These are phyloP conservation scores for Ceratobasidium sp. DNA, from an alignment of 1,284 basidiomycete species.

Conservation along the genomic window DNA sequence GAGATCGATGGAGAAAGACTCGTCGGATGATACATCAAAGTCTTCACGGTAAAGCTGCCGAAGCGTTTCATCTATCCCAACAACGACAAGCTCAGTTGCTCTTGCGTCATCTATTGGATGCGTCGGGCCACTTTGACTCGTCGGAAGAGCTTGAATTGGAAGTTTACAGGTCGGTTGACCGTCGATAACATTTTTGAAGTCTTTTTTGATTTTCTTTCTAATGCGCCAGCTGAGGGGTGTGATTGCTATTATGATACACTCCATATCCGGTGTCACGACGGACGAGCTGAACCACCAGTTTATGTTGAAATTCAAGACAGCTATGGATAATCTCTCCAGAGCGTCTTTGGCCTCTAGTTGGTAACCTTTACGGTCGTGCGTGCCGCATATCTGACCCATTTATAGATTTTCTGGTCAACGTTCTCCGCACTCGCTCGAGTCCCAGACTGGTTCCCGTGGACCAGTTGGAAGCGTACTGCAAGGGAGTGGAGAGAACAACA, in stretches of 20 bases:
- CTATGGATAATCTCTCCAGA: conserved; percentile 26
- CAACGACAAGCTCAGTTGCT: conserved; percentile 13
- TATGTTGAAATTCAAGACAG: conserved; percentile 1
- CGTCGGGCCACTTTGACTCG: not conserved
- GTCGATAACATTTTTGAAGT: too few relatives aligned
- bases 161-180: conserved; percentile 16
- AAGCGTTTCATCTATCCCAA: conserved; percentile 17
- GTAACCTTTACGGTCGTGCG: not conserved
- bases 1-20: conserved; percentile 28
- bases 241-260: not conserved
- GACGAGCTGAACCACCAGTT: conserved; percentile 16
- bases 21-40: conserved; percentile 17
- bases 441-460: conserved; percentile 45
- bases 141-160: conserved; percentile 25
- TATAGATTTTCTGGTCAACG: conserved; percentile 41
- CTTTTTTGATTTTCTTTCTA: too few relatives aligned
- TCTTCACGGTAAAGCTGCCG: conserved; percentile 8
- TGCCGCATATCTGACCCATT: not conserved
- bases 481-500: conserved; percentile 36
- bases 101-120: conserved; percentile 5
- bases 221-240: not conserved
- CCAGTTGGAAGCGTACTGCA: conserved; percentile 20
- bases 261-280: conserved; percentile 36
- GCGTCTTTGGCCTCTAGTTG: conserved; percentile 5
- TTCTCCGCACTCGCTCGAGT: conserved; percentile 27